Evolutionary conservation across 441 rosid genomes (phyloP).

Genomic region (Raphanus hybrid): DNA sequence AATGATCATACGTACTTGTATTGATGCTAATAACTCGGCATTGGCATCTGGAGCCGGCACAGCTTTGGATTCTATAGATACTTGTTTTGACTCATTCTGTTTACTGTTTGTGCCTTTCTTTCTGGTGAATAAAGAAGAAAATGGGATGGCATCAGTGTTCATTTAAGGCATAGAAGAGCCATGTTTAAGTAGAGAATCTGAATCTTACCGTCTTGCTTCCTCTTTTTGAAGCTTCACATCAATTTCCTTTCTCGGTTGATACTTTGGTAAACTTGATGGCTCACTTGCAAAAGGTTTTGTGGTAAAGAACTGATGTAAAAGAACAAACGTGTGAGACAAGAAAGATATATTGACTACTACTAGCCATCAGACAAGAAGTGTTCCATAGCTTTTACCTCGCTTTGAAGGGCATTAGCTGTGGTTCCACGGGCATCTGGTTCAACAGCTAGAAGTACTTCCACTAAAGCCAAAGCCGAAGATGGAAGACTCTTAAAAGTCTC

Average conservation of each 20-base stretch:
- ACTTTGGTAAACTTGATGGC: slow-evolving; percentile 85
- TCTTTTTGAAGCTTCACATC: slow-evolving; percentile 73
- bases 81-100: slow-evolving; percentile 48
- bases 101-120: slow-evolving; percentile 49
- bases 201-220: slow-evolving; percentile 67
- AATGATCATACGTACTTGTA: slow-evolving; percentile 52
- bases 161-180: slow-evolving; percentile 4
- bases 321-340: slow-evolving; percentile 19
- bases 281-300: slow-evolving; percentile 79
- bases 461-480: slow-evolving; percentile 64
- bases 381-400: slow-evolving; percentile 55
- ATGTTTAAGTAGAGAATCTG: neutral
- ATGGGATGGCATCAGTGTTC: slow-evolving; percentile 45
- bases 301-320: slow-evolving; percentile 66
- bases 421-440: slow-evolving; percentile 84
- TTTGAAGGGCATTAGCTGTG: slow-evolving; percentile 65
- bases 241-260: slow-evolving; percentile 85
- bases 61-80: slow-evolving; percentile 55
- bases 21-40: slow-evolving; percentile 62
- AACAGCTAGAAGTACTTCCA: slow-evolving; percentile 73
- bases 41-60: slow-evolving; percentile 68
- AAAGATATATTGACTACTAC: neutral
- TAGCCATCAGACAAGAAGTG: neutral
- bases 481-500: slow-evolving; percentile 84
- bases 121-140: slow-evolving; percentile 46